These are phyloP conservation scores for Dactylonectria estremocensis DNA, from an alignment of 2,329 filamentous ascomycete genomes.

Conservation along the genomic window DNA sequence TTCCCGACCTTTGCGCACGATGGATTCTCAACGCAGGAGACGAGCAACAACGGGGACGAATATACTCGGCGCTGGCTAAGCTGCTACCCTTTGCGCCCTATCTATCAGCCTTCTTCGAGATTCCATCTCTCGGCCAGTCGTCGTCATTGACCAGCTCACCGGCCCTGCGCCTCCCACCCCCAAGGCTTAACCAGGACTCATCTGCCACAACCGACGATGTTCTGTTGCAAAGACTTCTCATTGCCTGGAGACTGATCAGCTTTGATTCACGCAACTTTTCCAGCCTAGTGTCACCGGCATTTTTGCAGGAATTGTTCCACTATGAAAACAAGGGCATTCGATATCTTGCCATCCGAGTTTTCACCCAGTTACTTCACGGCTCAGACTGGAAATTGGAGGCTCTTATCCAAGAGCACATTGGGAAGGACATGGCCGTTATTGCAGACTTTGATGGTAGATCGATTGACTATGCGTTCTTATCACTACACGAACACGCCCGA, in stretches of 20 bases:
- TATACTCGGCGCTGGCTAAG: constrained; percentile 82
- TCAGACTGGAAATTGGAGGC: constrained; percentile 84
- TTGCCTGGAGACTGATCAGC: constrained; percentile 84
- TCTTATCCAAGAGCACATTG: constrained; percentile 78
- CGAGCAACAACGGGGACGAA: constrained; percentile 55
- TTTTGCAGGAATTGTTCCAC: constrained; percentile 78
- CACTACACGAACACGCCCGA: constrained; percentile 70
- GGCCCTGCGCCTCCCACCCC: constrained; percentile 51
- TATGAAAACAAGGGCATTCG: constrained; percentile 74
- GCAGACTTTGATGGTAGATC: constrained; percentile 82
- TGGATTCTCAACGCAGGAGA: constrained; percentile 73
- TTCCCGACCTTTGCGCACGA: constrained; percentile 86
- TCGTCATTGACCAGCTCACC: constrained; percentile 38
- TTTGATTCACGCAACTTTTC: constrained; percentile 81
- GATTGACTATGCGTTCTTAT: constrained; percentile 85
- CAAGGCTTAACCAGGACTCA: constrained; percentile 49
- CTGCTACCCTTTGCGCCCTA: constrained; percentile 87
- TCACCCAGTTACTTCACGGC: constrained; percentile 83
- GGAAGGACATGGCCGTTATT: constrained; percentile 70
- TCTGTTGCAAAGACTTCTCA: constrained; percentile 51
- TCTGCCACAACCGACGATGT: constrained; percentile 41
- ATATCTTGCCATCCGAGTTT: constrained; percentile 86
- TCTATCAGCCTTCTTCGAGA: constrained; percentile 79
- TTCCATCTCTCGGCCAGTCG: constrained; percentile 31
- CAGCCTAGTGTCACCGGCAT: constrained; percentile 74